Evolutionary conservation across 78 protist species (phyloP).

Genomic region (Cavenderia fasciculata): DNA sequence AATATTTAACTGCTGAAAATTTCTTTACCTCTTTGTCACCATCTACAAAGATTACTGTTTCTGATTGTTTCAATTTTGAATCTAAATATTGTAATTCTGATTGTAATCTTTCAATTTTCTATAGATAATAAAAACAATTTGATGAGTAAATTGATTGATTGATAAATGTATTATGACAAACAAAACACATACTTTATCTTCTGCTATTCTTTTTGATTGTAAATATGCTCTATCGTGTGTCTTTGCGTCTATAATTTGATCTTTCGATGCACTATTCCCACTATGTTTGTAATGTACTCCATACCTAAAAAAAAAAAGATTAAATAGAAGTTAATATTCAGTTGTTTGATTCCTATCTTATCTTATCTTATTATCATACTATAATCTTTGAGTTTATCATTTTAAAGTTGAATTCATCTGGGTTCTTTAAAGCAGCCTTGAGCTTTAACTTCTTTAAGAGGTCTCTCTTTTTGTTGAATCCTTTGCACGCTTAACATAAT

Average conservation of each 20-base stretch:
- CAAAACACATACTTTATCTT: slow-evolving; percentile 28
- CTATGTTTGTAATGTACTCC: slow-evolving; percentile 47
- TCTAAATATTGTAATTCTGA: slow-evolving; percentile 58
- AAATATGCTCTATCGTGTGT: slow-evolving; percentile 54
- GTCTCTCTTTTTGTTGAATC: slow-evolving; percentile 50
- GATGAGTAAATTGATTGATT: no score
- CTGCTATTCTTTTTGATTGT: slow-evolving; percentile 45
- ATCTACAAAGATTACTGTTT: slow-evolving; percentile 53
- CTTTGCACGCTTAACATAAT: slow-evolving; percentile 47
- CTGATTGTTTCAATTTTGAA: slow-evolving; percentile 19
- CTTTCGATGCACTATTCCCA: slow-evolving; percentile 14
- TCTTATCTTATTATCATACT: slow-evolving; percentile 6
- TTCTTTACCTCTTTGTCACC: slow-evolving; percentile 42
- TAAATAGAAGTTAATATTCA: background rate
- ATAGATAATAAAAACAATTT: no score
- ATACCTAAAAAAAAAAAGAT: no score
- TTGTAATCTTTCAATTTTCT: slow-evolving; percentile 65
- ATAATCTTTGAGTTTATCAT: slow-evolving; percentile 51
- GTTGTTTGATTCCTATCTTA: no score
- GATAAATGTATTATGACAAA: background rate
- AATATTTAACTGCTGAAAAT: slow-evolving; percentile 45
- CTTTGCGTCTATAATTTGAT: slow-evolving; percentile 34
- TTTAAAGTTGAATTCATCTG: slow-evolving; percentile 59
- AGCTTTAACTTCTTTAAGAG: slow-evolving; percentile 34
- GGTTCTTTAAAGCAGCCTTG: slow-evolving; percentile 57